Conservation (phyloP, 2,329 filamentous ascomycete genomes). For the Juglanconis juglandina region DNA sequence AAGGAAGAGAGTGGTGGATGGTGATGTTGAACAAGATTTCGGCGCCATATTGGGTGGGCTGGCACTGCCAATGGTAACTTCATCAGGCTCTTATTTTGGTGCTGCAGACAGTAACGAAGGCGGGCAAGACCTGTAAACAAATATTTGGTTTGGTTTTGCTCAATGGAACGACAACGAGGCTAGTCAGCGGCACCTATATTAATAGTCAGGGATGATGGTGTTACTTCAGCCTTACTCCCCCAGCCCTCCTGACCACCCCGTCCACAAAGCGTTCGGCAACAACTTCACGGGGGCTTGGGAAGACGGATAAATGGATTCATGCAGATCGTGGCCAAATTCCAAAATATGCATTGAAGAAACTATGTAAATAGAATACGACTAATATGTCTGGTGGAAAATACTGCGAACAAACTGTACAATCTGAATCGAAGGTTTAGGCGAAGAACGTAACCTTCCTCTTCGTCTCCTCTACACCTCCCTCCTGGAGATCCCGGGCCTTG, state of each 20-base stretch:
- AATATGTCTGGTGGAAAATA: too few species aligned
- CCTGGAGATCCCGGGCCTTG: neutral
- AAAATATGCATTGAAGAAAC: too few species aligned
- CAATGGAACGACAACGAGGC: neutral
- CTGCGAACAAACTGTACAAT: neutral
- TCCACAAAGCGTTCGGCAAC: too few species aligned
- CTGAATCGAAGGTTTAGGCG: neutral
- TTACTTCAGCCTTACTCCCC: too few species aligned
- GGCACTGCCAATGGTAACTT: neutral
- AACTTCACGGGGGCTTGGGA: too few species aligned
- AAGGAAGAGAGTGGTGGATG: neutral
- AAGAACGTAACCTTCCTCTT: slow-evolving; percentile 16
- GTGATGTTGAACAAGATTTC: neutral
- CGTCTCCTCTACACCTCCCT: slow-evolving; percentile 2
- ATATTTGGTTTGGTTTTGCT: neutral
- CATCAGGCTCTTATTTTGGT: neutral
- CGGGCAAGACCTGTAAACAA: neutral
- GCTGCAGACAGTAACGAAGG: neutral
- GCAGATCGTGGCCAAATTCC: too few species aligned
- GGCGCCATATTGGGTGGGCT: neutral
- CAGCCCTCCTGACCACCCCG: too few species aligned
- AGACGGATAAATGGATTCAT: too few species aligned
- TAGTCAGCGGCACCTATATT: neutral
- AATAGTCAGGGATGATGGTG: too few species aligned
- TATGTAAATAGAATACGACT: too few species aligned